These are phyloP conservation scores for Amesomyces nigricolor DNA, from an alignment of 2,329 filamentous ascomycete genomes.

Conservation along the genomic window DNA sequence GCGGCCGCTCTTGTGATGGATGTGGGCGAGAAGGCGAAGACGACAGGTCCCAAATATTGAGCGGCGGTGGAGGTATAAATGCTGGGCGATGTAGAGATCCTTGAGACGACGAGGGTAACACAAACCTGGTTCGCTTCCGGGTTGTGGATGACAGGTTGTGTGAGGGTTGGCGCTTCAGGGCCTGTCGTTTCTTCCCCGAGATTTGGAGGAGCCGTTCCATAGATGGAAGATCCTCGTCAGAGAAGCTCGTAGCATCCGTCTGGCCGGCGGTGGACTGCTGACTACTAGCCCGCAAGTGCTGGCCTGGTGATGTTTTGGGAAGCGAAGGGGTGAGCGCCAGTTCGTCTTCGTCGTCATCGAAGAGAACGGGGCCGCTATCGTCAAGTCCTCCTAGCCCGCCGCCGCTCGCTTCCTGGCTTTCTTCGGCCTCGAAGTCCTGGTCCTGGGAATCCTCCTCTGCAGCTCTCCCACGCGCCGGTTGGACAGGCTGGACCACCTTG, in stretches of 20 bases:
- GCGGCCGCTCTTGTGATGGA: conserved; percentile 7
- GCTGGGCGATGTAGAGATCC: conserved; percentile 15
- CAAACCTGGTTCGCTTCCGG: conserved; percentile 25
- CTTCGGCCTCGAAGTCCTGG: conserved; percentile 44
- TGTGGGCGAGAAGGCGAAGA: conserved; percentile 19
- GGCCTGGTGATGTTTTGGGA: conserved; percentile 27
- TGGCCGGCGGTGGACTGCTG: conserved; percentile 26
- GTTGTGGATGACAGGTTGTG: conserved; percentile 21
- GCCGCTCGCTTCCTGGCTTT: conserved; percentile 40
- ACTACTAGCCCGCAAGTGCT: conserved; percentile 27
- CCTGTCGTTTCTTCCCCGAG: conserved; percentile 13
- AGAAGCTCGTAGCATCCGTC: conserved; percentile 31
- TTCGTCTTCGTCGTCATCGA: conserved; percentile 27
- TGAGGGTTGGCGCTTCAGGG: conserved; percentile 24
- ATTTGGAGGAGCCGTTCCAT: conserved; percentile 23
- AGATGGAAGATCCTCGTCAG: conserved; percentile 31
- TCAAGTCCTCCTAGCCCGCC: conserved; percentile 11
- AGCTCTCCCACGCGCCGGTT: conserved; percentile 22
- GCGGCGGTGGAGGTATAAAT: conserved; percentile 9
- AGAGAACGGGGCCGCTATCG: conserved; percentile 22
- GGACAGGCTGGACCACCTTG: conserved; percentile 34
- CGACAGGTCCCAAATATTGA: conserved; percentile 18
- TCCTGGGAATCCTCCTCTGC: conserved; percentile 43
- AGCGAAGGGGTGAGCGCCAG: conserved; percentile 29
- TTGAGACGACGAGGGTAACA: conserved; percentile 15